Base-by-base conservation (phyloP, 116 monocot genomes). In the Phalaenopsis hybrid region DNA sequence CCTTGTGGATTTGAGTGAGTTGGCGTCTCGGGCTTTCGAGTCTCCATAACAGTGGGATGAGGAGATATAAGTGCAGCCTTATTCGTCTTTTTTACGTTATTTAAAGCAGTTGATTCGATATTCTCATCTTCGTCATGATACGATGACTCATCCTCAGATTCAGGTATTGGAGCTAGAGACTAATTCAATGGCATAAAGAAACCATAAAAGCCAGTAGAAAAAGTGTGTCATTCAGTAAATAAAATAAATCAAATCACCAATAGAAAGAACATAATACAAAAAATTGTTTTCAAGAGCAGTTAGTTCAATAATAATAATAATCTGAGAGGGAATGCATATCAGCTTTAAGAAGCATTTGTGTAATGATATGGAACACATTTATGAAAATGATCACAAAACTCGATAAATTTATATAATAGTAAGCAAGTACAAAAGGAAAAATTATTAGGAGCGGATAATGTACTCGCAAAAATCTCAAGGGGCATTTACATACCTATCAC, bases 101-200 rank as follows among this genome's bases (percentile, higher is more conserved):
- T 6, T 77, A 48, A 15, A 31, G 16, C 1, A 49, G 6, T 50
- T 73, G 77, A 87, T 81, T 85, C 88, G 34, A 81, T 80, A 55
- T 90, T 84, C 77, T 88, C 91, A 48, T 90, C 85, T 78, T 89
- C 91, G 82, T 89, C 85, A 68, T 57, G 48, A 75, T 12, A 80
- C 21, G 74, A 28, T 57, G 79, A 46, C 88, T 98, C 98, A 75
- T 95, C 95, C 76, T 93, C 88, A 57, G 93, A 89, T 82, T 99
- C 98, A 48, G 90, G 98, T 86, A 99, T 99, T 70, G 98, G 92
- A 33, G 98, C 91, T 34, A 99, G 85, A 69, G 93, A 84, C 98
- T 82, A 52, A 77, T 23, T 5, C 12, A 52, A 51, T 0, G 52
- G 61, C 65, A 49, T 18, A 75, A n/a, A 20, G 6, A 25, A 41